phyloP scores from a whole-genome alignment of 768 basidiomycete species.

The Tylopilus sp. region DNA sequence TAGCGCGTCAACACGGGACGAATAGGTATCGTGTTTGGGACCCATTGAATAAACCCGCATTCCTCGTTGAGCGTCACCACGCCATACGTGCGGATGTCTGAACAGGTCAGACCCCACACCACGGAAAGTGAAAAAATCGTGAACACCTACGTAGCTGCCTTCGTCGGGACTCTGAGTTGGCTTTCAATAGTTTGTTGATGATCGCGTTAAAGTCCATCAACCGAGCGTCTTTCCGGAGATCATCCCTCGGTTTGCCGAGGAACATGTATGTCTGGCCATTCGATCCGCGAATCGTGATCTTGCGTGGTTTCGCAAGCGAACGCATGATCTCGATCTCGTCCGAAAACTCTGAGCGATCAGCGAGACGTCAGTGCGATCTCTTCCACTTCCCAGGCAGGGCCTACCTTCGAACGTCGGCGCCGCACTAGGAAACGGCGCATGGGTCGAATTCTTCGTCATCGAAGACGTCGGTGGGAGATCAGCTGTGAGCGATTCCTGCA shows the following conservation, averaged over 20 bases:
- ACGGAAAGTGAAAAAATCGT: constrained; percentile 4
- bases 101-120: neutral
- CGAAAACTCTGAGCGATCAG: constrained; percentile 51
- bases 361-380: neutral
- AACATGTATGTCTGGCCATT: constrained; percentile 87
- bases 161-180: constrained; percentile 88
- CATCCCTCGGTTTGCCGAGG: constrained; percentile 95
- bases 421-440: constrained; percentile 78
- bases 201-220: constrained; percentile 98
- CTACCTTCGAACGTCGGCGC: constrained; percentile 72
- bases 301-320: constrained; percentile 87
- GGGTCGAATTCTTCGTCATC: constrained; percentile 42
- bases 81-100: constrained; percentile 93
- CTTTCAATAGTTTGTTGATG: constrained; percentile 93
- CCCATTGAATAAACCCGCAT: constrained; percentile 98
- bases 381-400: too few species aligned
- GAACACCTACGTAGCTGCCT: constrained; percentile 74
- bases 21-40: constrained; percentile 84
- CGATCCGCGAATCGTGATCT: constrained; percentile 79
- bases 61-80: constrained; percentile 97
- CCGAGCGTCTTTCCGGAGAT: constrained; percentile 93
- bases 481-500: constrained; percentile 90
- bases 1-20: constrained; percentile 67
- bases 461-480: constrained; percentile 75
- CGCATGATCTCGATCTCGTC: constrained; percentile 90